phyloP scores from a whole-genome alignment of 371 early-diverging fungal species.

The Apophysomyces elegans region DNA sequence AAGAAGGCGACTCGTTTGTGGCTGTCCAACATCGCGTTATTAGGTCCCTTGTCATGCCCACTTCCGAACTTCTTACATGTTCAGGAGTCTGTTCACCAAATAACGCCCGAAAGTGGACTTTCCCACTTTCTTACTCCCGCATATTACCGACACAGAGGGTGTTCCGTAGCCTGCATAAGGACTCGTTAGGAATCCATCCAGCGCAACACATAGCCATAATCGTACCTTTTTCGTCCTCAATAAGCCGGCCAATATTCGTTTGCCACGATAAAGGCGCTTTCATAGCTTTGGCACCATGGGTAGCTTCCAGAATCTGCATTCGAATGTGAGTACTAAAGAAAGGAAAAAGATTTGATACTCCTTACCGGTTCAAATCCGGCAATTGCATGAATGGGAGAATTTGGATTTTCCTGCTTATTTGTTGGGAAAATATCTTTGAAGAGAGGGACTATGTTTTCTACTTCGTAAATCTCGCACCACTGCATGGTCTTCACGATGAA shows the following conservation, averaged over 20 bases:
- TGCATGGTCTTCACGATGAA: constrained; percentile 42
- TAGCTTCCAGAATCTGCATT: constrained; percentile 33
- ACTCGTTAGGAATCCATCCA: not conserved
- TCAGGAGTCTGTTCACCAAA: constrained; percentile 69
- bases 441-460: constrained; percentile 44
- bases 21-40: constrained; percentile 15
- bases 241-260: constrained; percentile 28
- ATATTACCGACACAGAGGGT: constrained; percentile 56
- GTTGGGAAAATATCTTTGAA: constrained; percentile 45
- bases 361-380: constrained; percentile 38
- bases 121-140: constrained; percentile 76
- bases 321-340: not conserved
- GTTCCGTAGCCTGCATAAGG: constrained; percentile 14
- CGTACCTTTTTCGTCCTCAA: constrained; percentile 22
- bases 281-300: constrained; percentile 44
- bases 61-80: constrained; percentile 45
- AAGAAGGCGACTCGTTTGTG: constrained; percentile 67
- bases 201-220: not conserved
- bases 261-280: constrained; percentile 49
- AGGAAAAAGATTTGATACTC: not conserved
- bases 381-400: constrained; percentile 17
- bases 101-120: constrained; percentile 78
- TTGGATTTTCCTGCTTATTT: not conserved
- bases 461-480: constrained; percentile 44
- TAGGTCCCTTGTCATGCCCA: not conserved